A percentile compares a stretch with the other conserved stretches of the same genome.
Conservation (phyloP, 1,139 yeast genomes). For the Geotrichum aggregatum region DNA sequence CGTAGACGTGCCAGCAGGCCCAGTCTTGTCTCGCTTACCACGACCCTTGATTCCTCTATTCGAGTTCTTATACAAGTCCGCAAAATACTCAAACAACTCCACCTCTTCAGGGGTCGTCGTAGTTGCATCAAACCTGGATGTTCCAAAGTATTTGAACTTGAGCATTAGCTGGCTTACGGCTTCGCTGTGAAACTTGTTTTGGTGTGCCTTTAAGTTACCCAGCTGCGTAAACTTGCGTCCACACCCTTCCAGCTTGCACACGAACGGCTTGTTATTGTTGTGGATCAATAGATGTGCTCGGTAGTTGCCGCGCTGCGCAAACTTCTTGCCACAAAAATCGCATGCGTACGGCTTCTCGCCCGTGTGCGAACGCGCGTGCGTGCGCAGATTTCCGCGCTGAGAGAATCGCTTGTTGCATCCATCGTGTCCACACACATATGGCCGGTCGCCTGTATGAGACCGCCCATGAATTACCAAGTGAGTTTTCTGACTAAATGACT, state of each 20-base stretch:
- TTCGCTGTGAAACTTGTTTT: conserved; percentile 76
- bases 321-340: conserved; percentile 64
- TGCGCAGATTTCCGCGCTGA: conserved; percentile 86
- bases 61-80: conserved; percentile 75
- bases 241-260: conserved; percentile 77
- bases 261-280: conserved; percentile 70
- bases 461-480: conserved; percentile 83
- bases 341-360: conserved; percentile 87
- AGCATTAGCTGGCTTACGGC: conserved; percentile 63
- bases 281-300: conserved; percentile 85
- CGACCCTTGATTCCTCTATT: conserved; percentile 90
- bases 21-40: conserved; percentile 46
- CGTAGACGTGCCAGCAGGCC: neutral
- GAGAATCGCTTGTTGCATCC: conserved; percentile 71
- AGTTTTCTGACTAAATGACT: conserved; percentile 90
- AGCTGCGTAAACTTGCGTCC: conserved; percentile 83
- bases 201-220: conserved; percentile 91
- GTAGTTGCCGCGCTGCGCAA: conserved; percentile 84
- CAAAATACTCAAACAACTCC: conserved; percentile 69
- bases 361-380: conserved; percentile 77
- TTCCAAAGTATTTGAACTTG: conserved; percentile 31
- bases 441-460: conserved; percentile 69
- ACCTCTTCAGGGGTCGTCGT: conserved; percentile 60
- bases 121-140: conserved; percentile 35
- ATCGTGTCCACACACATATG: conserved; percentile 62